Evolutionary conservation across 1,139 yeast species (phyloP).

Genomic region (Petasospora fabianii): DNA sequence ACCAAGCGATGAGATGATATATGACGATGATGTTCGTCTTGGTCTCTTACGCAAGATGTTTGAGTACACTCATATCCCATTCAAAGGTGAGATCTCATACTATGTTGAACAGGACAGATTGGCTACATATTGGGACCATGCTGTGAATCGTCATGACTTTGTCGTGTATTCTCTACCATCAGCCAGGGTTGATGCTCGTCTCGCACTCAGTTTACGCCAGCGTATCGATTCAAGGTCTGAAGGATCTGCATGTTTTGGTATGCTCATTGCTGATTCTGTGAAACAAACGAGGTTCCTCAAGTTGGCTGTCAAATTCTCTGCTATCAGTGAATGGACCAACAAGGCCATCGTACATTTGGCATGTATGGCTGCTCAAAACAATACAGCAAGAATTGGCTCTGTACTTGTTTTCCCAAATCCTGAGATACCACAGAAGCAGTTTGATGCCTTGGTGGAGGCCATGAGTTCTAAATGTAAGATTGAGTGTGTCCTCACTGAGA

Average conservation of each 20-base stretch:
- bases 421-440: constrained; percentile 1
- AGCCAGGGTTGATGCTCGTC: constrained; percentile 4
- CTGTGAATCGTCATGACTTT: constrained; percentile 18
- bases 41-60: constrained; percentile 23
- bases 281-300: constrained; percentile 5
- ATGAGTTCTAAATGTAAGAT: constrained; percentile 3
- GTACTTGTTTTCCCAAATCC: constrained; percentile 5
- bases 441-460: constrained; percentile 3
- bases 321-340: constrained; percentile 6
- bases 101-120: constrained; percentile 21
- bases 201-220: neutral
- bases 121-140: constrained; percentile 19
- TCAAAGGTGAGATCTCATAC: constrained; percentile 23
- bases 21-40: constrained; percentile 30
- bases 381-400: constrained; percentile 2
- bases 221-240: neutral
- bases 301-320: constrained; percentile 7
- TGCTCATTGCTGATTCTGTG: constrained; percentile 7
- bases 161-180: constrained; percentile 17
- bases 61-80: constrained; percentile 25
- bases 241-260: constrained; percentile 4
- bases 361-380: constrained; percentile 5
- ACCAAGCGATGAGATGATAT: constrained; percentile 16
- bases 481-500: constrained; percentile 1
- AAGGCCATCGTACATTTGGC: constrained; percentile 4